phyloP scores from a whole-genome alignment of 495 filamentous ascomycete species.

The Xylaria castorea region DNA sequence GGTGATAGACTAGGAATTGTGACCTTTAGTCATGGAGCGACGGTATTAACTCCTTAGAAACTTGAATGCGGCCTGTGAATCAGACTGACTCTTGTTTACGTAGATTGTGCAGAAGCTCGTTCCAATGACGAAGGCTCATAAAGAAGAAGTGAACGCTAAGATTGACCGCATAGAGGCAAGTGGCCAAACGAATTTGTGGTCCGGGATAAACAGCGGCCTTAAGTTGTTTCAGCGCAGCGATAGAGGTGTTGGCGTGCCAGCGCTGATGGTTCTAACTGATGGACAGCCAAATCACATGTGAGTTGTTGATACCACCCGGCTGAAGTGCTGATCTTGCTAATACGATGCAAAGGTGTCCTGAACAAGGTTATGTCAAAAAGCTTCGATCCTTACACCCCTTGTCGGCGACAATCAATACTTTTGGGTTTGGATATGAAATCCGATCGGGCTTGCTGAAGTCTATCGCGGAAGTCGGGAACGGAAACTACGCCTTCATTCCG shows the following conservation, averaged over 20 bases:
- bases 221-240: conserved; percentile 38
- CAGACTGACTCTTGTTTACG: conserved; percentile 21
- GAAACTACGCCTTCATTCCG: conserved; percentile 56
- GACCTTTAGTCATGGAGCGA: conserved; percentile 43
- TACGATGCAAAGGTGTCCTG: background rate
- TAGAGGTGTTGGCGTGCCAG: conserved; percentile 40
- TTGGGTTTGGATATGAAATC: conserved; percentile 54
- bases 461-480: conserved; percentile 50
- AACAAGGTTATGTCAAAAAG: conserved; percentile 48
- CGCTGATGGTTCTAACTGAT: conserved; percentile 56
- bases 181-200: conserved; percentile 51
- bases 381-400: conserved; percentile 38
- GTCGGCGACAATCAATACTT: conserved; percentile 52
- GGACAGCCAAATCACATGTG: conserved; percentile 53
- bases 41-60: conserved; percentile 28
- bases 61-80: background rate
- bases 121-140: conserved; percentile 44
- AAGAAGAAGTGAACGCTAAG: conserved; percentile 35
- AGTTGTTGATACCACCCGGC: background rate
- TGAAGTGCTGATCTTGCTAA: background rate
- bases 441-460: conserved; percentile 52
- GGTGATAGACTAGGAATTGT: conserved; percentile 55
- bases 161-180: conserved; percentile 42
- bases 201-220: conserved; percentile 47
- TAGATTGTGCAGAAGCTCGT: conserved; percentile 48